Conservation (phyloP, 371 early-diverging fungal genomes). For the Mycotypha africana region DNA sequence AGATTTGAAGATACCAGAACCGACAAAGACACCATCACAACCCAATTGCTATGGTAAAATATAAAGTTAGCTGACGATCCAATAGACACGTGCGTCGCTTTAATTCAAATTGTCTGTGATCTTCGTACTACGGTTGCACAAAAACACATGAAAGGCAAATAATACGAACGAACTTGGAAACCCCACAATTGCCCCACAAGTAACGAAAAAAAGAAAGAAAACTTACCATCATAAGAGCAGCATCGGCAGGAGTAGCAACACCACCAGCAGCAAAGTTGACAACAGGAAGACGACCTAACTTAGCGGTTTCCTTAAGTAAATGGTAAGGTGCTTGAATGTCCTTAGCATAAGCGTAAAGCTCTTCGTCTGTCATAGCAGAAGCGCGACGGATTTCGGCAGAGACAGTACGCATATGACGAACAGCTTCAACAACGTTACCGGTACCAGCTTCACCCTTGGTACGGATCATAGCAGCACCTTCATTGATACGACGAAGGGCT, state of each 20-base stretch:
- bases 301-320: slow-evolving; percentile 84
- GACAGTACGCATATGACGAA: slow-evolving; percentile 89
- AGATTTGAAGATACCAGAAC: slow-evolving; percentile 88
- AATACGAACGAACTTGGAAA: too few relatives aligned
- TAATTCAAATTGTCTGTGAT: too few relatives aligned
- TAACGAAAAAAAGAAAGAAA: too few relatives aligned
- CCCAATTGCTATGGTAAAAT: slow-evolving; percentile 68
- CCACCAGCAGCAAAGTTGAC: slow-evolving; percentile 98
- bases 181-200: too few relatives aligned
- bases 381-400: slow-evolving; percentile 80
- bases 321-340: slow-evolving; percentile 89
- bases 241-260: slow-evolving; percentile 95
- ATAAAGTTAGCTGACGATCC: too few relatives aligned
- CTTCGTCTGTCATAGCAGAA: slow-evolving; percentile 61
- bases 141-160: neutral
- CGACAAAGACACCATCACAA: slow-evolving; percentile 95
- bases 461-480: slow-evolving; percentile 97
- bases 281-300: slow-evolving; percentile 90
- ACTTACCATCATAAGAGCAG: slow-evolving; percentile 88
- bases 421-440: slow-evolving; percentile 95
- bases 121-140: too few relatives aligned
- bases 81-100: too few relatives aligned
- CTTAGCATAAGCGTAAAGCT: slow-evolving; percentile 86
- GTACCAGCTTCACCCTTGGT: slow-evolving; percentile 99
- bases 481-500: slow-evolving; percentile 92